Base-by-base conservation (phyloP, 148 eudicot species). In the Amaranthus hypochondriacus region DNA sequence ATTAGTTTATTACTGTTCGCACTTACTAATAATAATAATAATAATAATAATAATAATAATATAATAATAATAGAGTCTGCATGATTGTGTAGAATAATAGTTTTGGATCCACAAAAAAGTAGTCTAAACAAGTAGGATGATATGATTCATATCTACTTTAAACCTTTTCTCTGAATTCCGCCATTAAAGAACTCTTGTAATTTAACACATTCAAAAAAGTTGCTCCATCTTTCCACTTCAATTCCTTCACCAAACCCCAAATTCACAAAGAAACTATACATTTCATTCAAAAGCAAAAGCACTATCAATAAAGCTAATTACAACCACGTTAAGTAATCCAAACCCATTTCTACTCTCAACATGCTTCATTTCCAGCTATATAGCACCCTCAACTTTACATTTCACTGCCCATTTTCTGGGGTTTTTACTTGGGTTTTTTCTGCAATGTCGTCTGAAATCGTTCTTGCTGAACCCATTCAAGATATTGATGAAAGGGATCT, bases 391-490 rank as follows among this genome's bases (percentile, higher is more conserved):
- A 28, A 28, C 39, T 28, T 28, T 28, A 28, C 39, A 28, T 73
- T 77, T 73, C 63, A 73, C 70, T 62, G 8, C 51, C 59, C 6
- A 9, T 56, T 47, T 55, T 48, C 61, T 57, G 74, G 74, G 74
- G 66, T 46, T 68, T 61, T 42, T 70, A 28, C 74, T 56, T 50
- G 28, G 49, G 14, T 39, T 62, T 15, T 5, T 66, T 21, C 15
- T 42, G 70, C 65, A 56, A 81, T 81, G 84, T 81, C 84, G 6
- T 83, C 83, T 14, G 97, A 94, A 71, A 90, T 94, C 70, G 90
- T 94, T 81, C 62, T 80, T 74, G 83, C 85, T 63, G 97, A 94
- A 62, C 94, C 97, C 56, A 55, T 73, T 14, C 56, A 71, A 10
- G 85, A 80, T 66, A 56, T 39, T 64, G 77, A 60, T 53, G 71